These are phyloP conservation scores for Trichoderma sp. DNA, from an alignment of 2,329 filamentous ascomycete species.

Conservation along the genomic window DNA sequence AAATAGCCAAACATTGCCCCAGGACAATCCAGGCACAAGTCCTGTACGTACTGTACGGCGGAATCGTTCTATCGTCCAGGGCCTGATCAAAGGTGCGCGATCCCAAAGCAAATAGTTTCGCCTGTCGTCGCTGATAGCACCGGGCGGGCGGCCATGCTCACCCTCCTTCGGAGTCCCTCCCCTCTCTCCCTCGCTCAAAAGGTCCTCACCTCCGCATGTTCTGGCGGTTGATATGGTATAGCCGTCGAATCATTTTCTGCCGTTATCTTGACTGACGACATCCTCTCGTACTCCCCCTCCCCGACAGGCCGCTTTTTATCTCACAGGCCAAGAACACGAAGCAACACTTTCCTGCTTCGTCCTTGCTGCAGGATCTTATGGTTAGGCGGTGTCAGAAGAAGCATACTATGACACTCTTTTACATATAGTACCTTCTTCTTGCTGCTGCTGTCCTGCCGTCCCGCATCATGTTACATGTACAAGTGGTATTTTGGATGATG, in stretches of 20 bases:
- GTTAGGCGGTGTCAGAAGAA: not conserved
- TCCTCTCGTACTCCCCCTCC: not conserved
- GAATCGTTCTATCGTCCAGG: not conserved
- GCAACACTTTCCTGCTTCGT: not conserved
- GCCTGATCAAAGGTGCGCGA: not conserved
- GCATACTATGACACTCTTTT: not conserved
- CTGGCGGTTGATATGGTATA: not conserved
- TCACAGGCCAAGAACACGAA: not conserved
- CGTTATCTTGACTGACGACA: not conserved
- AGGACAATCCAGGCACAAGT: not conserved
- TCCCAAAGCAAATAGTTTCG: not conserved
- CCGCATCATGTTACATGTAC: not conserved
- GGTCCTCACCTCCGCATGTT: not conserved
- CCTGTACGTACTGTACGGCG: not conserved
- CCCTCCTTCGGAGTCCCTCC: not conserved
- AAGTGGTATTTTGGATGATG: not conserved
- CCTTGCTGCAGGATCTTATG: not conserved
- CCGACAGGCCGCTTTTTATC: not conserved
- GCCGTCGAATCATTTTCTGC: not conserved
- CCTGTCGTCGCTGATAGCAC: not conserved
- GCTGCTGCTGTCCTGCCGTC: not conserved
- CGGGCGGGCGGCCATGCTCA: not conserved
- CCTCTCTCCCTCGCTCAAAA: not conserved
- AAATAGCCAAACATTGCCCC: not conserved
- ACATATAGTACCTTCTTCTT: not conserved